A percentile compares a stretch with the other conserved stretches of the same genome.
phyloP scores from a whole-genome alignment of 179 eudicot species.

The Gypsophila paniculata region DNA sequence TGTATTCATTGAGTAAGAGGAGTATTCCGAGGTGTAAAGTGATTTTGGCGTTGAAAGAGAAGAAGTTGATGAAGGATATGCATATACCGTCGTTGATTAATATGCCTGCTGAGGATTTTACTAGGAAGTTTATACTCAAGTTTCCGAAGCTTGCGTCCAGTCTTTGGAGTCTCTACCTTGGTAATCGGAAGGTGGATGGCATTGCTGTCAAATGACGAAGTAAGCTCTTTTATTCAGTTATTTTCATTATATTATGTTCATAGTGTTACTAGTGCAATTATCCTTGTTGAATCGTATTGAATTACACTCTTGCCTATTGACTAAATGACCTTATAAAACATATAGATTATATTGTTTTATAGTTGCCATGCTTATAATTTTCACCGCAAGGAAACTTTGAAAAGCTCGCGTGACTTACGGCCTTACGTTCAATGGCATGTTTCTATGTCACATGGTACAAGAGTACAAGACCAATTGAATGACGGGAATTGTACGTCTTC shows the following conservation, averaged over 20 bases:
- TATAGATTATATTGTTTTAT: neutral
- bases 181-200: constrained; percentile 14
- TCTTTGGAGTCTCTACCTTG: constrained; percentile 19
- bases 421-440: no score
- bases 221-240: constrained; percentile 6
- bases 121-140: constrained; percentile 10
- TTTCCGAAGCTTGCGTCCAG: constrained; percentile 9
- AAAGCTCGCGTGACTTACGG: no score
- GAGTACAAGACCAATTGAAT: no score
- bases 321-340: no score
- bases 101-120: constrained; percentile 13
- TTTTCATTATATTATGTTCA: neutral
- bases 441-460: no score
- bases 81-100: neutral
- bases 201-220: neutral
- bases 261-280: neutral
- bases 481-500: neutral
- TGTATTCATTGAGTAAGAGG: constrained; percentile 25
- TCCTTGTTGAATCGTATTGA: neutral
- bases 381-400: neutral
- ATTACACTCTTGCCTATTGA: no score
- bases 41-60: constrained; percentile 19
- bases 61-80: constrained; percentile 9
- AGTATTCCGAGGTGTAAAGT: constrained; percentile 27
- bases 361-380: neutral